Conservation (phyloP, 495 filamentous ascomycete species). For the Chaetomidium leptoderma region DNA sequence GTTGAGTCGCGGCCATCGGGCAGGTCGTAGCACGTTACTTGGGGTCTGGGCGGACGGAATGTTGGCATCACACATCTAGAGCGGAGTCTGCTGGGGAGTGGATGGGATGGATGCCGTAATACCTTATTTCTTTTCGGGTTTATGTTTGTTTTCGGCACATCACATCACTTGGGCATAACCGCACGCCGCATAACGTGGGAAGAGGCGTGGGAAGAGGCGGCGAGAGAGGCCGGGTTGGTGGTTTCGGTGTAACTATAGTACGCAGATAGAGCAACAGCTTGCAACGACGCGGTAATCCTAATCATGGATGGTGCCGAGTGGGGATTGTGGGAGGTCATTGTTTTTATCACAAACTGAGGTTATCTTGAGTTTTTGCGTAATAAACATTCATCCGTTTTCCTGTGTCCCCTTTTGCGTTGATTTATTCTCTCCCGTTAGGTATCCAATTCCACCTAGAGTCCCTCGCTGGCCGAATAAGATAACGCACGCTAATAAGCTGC, state of each 20-base stretch:
- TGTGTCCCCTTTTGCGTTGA: too few relatives aligned
- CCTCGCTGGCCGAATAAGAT: too few relatives aligned
- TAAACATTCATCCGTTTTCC: too few relatives aligned
- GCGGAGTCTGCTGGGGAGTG: slow-evolving; percentile 30
- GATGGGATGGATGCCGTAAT: slow-evolving; percentile 31
- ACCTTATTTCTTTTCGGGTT: slow-evolving; percentile 28
- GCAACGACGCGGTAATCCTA: slow-evolving; percentile 24
- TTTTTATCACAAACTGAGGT: too few relatives aligned
- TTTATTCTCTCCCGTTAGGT: background rate
- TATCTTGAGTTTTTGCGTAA: too few relatives aligned
- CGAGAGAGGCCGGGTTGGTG: slow-evolving; percentile 12
- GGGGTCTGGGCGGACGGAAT: background rate
- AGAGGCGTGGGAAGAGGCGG: too few relatives aligned
- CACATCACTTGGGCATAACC: too few relatives aligned
- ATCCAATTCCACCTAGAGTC: too few relatives aligned
- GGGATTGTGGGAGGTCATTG: too few relatives aligned
- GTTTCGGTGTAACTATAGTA: slow-evolving; percentile 21
- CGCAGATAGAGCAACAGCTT: slow-evolving; percentile 39
- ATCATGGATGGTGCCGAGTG: background rate
- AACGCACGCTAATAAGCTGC: too few relatives aligned
- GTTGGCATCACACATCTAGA: slow-evolving; percentile 25
- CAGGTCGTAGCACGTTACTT: slow-evolving; percentile 14
- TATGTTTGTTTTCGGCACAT: slow-evolving; percentile 19
- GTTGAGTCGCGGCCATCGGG: slow-evolving; percentile 22
- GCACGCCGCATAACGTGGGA: background rate